Evolutionary conservation across 345 rosid genomes (phyloP), one percentile per base, ranked within the genome.

Genomic region (Gossypium thurberi): DNA sequence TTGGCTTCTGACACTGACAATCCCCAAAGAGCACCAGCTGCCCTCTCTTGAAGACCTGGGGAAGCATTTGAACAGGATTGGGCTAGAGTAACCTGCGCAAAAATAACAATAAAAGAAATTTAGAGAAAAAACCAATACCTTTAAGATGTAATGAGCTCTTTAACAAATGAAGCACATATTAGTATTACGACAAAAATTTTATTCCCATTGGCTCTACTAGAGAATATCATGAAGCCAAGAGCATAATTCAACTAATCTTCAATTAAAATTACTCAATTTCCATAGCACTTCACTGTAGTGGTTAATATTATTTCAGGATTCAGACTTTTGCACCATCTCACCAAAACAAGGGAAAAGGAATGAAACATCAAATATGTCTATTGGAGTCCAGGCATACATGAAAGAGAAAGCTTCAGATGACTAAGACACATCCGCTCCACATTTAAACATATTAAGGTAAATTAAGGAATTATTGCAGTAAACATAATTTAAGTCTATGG

Each of bases 1-100:
- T 93, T 93, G 77, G 93, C 89, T 87, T 93, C 98, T 33, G 98
- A 93, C 47, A 93, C 98, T 1, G 98, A 93, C 78, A 93, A 84
- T 76, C 98, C 98, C 98, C 97, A 91, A 18, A 93, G 92, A 77
- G 98, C 98, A 77, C 98, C 98, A 37, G 98, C 98, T 20, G 97
- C 98, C 84, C 98, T 86, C 84, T 93, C 98, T 84, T 93, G 98
- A 83, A 93, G 98, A 84, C 98, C 98, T 57, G 90, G 86, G 40
- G 98, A 91, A 67, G 95, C 92, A 84, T 87, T 88, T 70, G 95
- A 83, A 75, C 97, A 93, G 44, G 95, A 86, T 75, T 89, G 91
- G 47, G 97, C 98, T 48, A 93, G 93, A 40, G 88, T 82, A 82
- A 93, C 97, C 97, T 93, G 68, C 55, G 81, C 20, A 72, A 67